Evolutionary conservation across 1,284 basidiomycete genomes (phyloP).

Genomic region (Cutaneotrichosporon mucoides): DNA sequence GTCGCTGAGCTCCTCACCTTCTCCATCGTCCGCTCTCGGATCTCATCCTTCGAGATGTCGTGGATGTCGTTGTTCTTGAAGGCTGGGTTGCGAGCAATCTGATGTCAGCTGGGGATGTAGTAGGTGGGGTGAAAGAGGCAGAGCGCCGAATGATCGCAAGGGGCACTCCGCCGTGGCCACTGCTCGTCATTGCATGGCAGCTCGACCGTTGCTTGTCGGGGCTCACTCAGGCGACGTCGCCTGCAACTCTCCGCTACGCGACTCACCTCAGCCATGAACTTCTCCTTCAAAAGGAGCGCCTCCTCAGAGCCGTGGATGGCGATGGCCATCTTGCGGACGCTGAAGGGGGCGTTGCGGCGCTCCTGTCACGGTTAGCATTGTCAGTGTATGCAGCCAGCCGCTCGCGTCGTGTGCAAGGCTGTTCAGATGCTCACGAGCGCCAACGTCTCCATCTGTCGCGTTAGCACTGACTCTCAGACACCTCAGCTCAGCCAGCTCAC

Average conservation of each 20-base stretch:
- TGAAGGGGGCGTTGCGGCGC: conserved; percentile 53
- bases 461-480: conserved; percentile 1
- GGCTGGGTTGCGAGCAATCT: conserved; percentile 53
- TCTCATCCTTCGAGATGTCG: conserved; percentile 55
- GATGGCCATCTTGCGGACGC: conserved; percentile 49
- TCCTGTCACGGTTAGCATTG: conserved; percentile 35
- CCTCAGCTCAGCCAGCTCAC: conserved; percentile 22
- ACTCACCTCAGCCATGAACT: conserved; percentile 53
- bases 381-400: background rate
- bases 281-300: conserved; percentile 48
- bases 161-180: too few relatives aligned
- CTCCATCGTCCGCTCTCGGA: conserved; percentile 54
- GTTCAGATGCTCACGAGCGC: conserved; percentile 31
- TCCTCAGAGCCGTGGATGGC: conserved; percentile 48
- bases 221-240: too few relatives aligned
- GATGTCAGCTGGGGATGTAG: background rate
- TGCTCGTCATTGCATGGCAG: too few relatives aligned
- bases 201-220: too few relatives aligned
- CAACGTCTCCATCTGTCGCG: conserved; percentile 46
- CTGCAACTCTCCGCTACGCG: too few relatives aligned
- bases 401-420: too few relatives aligned
- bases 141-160: too few relatives aligned
- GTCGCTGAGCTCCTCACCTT: too few relatives aligned
- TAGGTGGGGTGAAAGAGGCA: background rate
- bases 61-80: conserved; percentile 56